A percentile compares a stretch with the other conserved stretches of the same genome.
Evolutionary conservation across 495 filamentous ascomycete genomes (phyloP).

Genomic region (Cercophora samala): DNA sequence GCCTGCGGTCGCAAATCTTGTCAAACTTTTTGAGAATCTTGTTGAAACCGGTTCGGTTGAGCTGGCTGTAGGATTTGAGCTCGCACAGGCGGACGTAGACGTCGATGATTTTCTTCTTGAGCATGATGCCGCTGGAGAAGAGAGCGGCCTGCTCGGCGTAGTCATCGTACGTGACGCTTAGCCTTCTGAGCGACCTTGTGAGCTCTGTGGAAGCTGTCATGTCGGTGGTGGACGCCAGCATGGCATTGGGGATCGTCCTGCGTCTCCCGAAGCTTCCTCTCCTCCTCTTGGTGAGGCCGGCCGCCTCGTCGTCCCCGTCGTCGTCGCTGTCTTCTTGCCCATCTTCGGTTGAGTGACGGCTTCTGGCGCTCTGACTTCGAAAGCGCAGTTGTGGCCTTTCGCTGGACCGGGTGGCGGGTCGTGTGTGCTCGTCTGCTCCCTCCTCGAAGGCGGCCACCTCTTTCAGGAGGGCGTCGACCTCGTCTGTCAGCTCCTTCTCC

Average conservation of each 20-base stretch:
- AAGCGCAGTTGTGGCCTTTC: slow-evolving; percentile 22
- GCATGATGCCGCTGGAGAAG: slow-evolving; percentile 75
- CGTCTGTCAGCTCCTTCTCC: slow-evolving; percentile 77
- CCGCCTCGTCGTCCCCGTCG: slow-evolving; percentile 65
- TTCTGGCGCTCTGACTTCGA: slow-evolving; percentile 39
- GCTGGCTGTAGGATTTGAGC: slow-evolving; percentile 89
- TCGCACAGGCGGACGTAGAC: slow-evolving; percentile 93
- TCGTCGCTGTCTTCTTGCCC: slow-evolving; percentile 56
- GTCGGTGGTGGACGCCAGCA: slow-evolving; percentile 47
- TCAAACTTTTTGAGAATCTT: slow-evolving; percentile 99
- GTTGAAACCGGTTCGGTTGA: slow-evolving; percentile 93
- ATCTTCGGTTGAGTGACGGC: slow-evolving; percentile 47
- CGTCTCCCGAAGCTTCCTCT: slow-evolving; percentile 35
- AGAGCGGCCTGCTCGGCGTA: slow-evolving; percentile 70
- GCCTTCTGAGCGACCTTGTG: slow-evolving; percentile 47
- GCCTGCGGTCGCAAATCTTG: slow-evolving; percentile 80
- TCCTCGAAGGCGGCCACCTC: slow-evolving; percentile 72
- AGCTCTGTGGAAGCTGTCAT: slow-evolving; percentile 54
- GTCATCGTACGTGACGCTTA: slow-evolving; percentile 64
- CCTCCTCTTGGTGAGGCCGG: slow-evolving; percentile 46
- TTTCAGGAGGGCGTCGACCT: slow-evolving; percentile 68
- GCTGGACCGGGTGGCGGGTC: slow-evolving; percentile 32
- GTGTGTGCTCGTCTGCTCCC: slow-evolving; percentile 41
- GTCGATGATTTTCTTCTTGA: slow-evolving; percentile 86
- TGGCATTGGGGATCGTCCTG: slow-evolving; percentile 33